Conservation (phyloP, 352 stramenopile species). For the Phytophthora fragariaefolia region DNA sequence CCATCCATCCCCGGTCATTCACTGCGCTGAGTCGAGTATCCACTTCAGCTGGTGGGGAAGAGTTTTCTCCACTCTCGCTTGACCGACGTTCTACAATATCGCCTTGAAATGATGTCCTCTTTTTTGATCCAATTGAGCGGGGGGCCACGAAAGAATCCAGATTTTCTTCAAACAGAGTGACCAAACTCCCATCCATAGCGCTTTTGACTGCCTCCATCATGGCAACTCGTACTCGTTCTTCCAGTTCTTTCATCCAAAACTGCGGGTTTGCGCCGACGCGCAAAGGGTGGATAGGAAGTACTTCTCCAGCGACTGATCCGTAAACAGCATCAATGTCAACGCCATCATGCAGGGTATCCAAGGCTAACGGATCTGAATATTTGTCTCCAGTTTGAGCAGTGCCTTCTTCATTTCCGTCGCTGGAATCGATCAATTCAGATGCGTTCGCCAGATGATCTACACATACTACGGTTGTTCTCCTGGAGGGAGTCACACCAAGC, state of each 20-base stretch:
- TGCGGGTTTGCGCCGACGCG: conserved; percentile 54
- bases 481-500: conserved; percentile 29
- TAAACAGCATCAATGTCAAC: conserved; percentile 55
- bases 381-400: not conserved
- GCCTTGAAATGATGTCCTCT: conserved; percentile 2
- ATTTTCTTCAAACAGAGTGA: conserved; percentile 52
- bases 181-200: conserved; percentile 47
- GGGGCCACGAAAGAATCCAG: conserved; percentile 47
- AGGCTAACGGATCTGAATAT: not conserved
- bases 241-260: conserved; percentile 75
- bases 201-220: conserved; percentile 44
- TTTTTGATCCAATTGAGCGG: conserved; percentile 16
- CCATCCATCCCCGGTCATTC: conserved; percentile 37
- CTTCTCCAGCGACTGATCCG: conserved; percentile 36
- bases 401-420: not conserved
- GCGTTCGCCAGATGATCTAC: conserved; percentile 3
- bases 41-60: conserved; percentile 4
- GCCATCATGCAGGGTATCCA: conserved; percentile 15
- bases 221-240: conserved; percentile 41
- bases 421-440: conserved; percentile 1
- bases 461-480: conserved; percentile 6
- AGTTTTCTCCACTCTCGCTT: conserved; percentile 3
- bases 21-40: not conserved
- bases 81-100: not conserved
- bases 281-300: conserved; percentile 49